phyloP scores from a whole-genome alignment of 129 eudicot genomes.

The Solidago caesia region DNA sequence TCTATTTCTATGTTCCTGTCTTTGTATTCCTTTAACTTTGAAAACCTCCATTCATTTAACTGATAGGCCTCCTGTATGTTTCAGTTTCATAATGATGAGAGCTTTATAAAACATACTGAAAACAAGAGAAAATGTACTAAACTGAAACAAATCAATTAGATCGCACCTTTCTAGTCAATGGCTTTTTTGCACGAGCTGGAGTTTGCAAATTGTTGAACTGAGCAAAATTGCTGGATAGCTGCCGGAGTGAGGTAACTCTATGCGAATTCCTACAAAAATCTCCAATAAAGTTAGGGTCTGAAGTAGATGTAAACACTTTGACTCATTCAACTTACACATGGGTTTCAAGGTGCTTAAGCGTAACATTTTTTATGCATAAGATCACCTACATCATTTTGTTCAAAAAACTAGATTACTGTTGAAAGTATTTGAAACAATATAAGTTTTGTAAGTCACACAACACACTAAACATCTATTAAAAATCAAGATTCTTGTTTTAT shows the following conservation, averaged over 20 bases:
- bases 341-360: neutral
- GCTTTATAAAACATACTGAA: neutral
- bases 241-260: conserved; percentile 64
- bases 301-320: neutral
- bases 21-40: conserved; percentile 73
- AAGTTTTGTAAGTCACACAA: neutral
- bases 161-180: conserved; percentile 76
- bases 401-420: neutral
- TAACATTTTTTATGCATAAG: neutral
- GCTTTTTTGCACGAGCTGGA: conserved; percentile 78
- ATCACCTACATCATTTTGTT: neutral
- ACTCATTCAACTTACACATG: neutral
- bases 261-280: conserved; percentile 50
- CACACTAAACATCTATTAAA: neutral
- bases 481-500: neutral
- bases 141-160: neutral
- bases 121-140: neutral
- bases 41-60: conserved; percentile 89
- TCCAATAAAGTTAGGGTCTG: neutral
- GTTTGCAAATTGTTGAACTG: conserved; percentile 79
- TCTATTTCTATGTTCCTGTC: conserved; percentile 67
- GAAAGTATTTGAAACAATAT: neutral
- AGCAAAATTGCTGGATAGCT: conserved; percentile 77
- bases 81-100: neutral
- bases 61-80: conserved; percentile 71